Evolutionary conservation across 2,329 filamentous ascomycete species (phyloP), one percentile per base, ranked within the genome.

Genomic region (Akanthomyces dipterigenus): DNA sequence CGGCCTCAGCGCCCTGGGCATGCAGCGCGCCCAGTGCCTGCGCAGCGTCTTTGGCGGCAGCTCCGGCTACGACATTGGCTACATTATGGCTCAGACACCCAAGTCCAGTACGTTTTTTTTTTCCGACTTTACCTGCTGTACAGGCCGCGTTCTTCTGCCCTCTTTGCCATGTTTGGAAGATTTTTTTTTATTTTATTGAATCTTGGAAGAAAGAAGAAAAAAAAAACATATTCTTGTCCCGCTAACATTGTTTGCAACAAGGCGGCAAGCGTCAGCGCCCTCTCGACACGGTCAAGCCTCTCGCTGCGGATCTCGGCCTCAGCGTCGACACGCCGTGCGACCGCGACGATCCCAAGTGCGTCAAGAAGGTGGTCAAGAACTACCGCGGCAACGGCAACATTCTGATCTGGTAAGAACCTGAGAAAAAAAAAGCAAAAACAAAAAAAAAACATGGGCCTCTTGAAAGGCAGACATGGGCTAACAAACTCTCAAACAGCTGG

Each of bases 11-110:
- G 65, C 76, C 0, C 67, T 78, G 63, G 85, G 85, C n/a, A 64
- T 77, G 59, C 62, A 83, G 70, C 81, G 85, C 18, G 81, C 84
- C 0, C 80, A 87, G 66, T 87, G 84, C 64, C 72, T 88, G n/a
- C 74, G 80, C 12, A 73, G 65, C 9, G 81, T 87, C 1, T 88
- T 88, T 67, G 81, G 82, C 0, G 68, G 72, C 0, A 68, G 66
- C 16, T 84, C 82, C 0, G 40, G 56, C 1, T 87, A 85, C 69
- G 70, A 84, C 58, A 85, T 87, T 64, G 79, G 76, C 2, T 74
- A 84, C 63, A 84, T 88, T 62, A 78, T 88, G 72, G 83, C 84
- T 0, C 74, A 84, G 69, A 76, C 72, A 5, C 81, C 81, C 26
- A 79, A 85, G 70, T 70, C 71, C 2, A 69, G 78, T 81, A 64